These are phyloP conservation scores for Lactifluus subvellereus DNA, from an alignment of 768 basidiomycete genomes.

Conservation along the genomic window DNA sequence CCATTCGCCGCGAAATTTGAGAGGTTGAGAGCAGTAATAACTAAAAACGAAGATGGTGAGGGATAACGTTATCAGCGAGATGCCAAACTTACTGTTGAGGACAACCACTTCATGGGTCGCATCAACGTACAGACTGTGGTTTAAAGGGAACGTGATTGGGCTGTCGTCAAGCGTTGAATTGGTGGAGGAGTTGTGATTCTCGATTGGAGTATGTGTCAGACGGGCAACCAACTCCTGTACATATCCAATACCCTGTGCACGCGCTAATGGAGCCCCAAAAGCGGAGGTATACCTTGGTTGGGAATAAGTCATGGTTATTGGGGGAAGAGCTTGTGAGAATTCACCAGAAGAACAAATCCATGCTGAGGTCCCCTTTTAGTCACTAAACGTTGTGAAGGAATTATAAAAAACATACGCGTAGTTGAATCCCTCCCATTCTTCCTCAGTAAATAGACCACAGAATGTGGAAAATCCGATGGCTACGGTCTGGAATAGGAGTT, in stretches of 20 bases:
- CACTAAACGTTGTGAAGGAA: slow-evolving; percentile 41
- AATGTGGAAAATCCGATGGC: slow-evolving; percentile 88
- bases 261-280: slow-evolving; percentile 76
- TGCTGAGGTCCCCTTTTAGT: slow-evolving; percentile 32
- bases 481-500: slow-evolving; percentile 54
- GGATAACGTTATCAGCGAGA: slow-evolving; percentile 6
- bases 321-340: neutral
- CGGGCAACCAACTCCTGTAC: slow-evolving; percentile 80
- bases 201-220: slow-evolving; percentile 69
- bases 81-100: slow-evolving; percentile 54
- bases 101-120: slow-evolving; percentile 91
- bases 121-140: slow-evolving; percentile 75
- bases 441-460: slow-evolving; percentile 82
- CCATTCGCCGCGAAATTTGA: slow-evolving; percentile 66
- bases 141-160: slow-evolving; percentile 61
- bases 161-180: slow-evolving; percentile 77
- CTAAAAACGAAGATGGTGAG: slow-evolving; percentile 32
- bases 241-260: slow-evolving; percentile 73
- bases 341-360: slow-evolving; percentile 63
- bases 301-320: neutral
- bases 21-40: slow-evolving; percentile 81
- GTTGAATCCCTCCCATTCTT: slow-evolving; percentile 92
- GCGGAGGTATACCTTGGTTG: slow-evolving; percentile 55
- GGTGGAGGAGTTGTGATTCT: slow-evolving; percentile 70
- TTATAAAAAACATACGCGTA: slow-evolving; percentile 49